Base-by-base conservation (phyloP, 2,329 filamentous ascomycete genomes). In the Ascochyta koolunga region DNA sequence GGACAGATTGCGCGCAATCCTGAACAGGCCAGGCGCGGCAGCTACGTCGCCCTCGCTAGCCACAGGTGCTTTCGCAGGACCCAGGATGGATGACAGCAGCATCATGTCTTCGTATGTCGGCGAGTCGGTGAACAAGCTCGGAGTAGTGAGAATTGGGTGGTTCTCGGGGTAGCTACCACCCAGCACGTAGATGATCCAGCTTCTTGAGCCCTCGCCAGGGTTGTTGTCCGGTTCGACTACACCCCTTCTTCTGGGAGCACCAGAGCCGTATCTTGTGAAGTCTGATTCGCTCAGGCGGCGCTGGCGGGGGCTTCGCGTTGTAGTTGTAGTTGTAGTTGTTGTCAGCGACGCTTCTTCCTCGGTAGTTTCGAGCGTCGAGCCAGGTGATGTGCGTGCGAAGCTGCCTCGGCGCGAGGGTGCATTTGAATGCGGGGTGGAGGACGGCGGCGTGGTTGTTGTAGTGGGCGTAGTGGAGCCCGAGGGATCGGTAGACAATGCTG, bases 41-140 rank as follows among this genome's bases (percentile, higher is more conserved):
- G 82, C 81, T 22, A 89, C 79, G 63, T 89, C 87, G 50, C 85
- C 83, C 56, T 85, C 82, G 50, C 81, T 84, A 16, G 86, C 86
- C 44, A 89, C 87, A 3, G 86, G 86, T 2, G 86, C 86, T 66
- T 89, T 89, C 4, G 83, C 86, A 41, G 87, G 86, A 1, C 86
- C 87, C 15, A 89, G 76, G 10, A 89, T 78, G 11, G 85, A 86
- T 11, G 86, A 88, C 4, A 89, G 78, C 38, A 89, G 76, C 68
- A 89, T 83, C 86, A 89, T 89, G 62, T 89, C 86, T 72, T 89
- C 86, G 65, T 89, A 89, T 1, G 86, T 88, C 2, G 86, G 86
- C 45, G 86, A 86, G 72, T 89, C 86, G 16, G 86, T 89, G 68
- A 89, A 89, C 10, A 89, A 77, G 61, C 86, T 88, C 11, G 86